Percentiles rank a stretch among this genome's conserved stretches.
phyloP scores from a whole-genome alignment of 176 grass and related monocot species.

The Urochloa ruziziensis region DNA sequence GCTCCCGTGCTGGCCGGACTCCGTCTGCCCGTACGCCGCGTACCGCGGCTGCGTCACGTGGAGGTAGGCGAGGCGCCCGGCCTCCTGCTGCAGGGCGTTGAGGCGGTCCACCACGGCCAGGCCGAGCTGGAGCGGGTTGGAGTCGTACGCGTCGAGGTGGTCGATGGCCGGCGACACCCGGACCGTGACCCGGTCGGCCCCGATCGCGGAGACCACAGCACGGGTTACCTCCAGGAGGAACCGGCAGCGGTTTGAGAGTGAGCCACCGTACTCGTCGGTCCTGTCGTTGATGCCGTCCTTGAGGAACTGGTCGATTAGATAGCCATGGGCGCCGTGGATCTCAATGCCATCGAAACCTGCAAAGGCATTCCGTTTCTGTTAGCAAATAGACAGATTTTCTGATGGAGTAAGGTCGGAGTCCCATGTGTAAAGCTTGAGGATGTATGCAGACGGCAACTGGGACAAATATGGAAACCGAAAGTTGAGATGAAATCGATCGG shows the following conservation, averaged over 20 bases:
- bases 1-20: constrained; percentile 76
- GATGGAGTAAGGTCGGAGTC: neutral
- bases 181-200: constrained; percentile 62
- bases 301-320: constrained; percentile 91
- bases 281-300: constrained; percentile 94
- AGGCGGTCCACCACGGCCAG: constrained; percentile 59
- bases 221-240: constrained; percentile 73
- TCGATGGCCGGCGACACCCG: constrained; percentile 91
- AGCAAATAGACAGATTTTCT: neutral
- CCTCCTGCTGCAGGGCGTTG: constrained; percentile 63
- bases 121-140: constrained; percentile 68
- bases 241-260: constrained; percentile 70
- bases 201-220: constrained; percentile 56
- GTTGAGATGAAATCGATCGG: too few relatives aligned
- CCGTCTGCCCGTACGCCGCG: constrained; percentile 82
- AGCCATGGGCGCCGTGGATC: constrained; percentile 92
- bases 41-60: constrained; percentile 94
- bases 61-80: constrained; percentile 68
- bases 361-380: neutral
- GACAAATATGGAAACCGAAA: too few relatives aligned
- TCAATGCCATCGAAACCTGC: constrained; percentile 94
- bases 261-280: constrained; percentile 74
- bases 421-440: neutral
- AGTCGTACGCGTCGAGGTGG: constrained; percentile 84
- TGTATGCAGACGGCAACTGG: too few relatives aligned